Evolutionary conservation across 768 basidiomycete genomes (phyloP).

Genomic region (Naganishia onofrii): DNA sequence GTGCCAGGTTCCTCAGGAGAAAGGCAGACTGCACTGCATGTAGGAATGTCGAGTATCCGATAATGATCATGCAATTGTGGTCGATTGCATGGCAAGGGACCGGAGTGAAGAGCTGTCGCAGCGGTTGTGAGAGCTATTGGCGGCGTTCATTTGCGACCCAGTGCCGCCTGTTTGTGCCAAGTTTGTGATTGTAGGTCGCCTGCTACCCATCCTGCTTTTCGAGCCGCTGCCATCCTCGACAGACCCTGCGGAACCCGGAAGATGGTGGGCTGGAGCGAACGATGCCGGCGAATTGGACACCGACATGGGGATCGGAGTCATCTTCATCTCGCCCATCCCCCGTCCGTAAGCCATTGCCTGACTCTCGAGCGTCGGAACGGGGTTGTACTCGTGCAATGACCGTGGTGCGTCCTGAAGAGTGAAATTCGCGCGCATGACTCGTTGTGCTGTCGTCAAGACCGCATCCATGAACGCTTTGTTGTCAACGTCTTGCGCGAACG

Average conservation of each 20-base stretch:
- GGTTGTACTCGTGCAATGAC: constrained; percentile 36
- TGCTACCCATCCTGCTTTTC: constrained; percentile 10
- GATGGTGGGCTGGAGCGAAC: background rate
- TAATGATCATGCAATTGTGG: no score
- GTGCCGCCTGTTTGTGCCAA: background rate
- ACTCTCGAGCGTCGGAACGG: constrained; percentile 27
- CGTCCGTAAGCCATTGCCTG: constrained; percentile 25
- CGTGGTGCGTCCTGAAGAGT: constrained; percentile 43
- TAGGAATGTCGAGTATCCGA: no score
- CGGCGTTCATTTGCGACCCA: constrained; percentile 2
- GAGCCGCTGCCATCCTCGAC: background rate
- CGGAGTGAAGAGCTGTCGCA: no score
- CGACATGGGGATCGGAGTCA: constrained; percentile 23
- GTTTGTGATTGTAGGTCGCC: constrained; percentile 17
- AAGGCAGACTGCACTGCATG: no score
- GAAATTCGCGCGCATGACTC: constrained; percentile 25
- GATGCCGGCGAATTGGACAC: constrained; percentile 5
- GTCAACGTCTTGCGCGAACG: background rate
- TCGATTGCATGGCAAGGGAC: no score
- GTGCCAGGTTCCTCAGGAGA: no score
- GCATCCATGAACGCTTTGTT: constrained; percentile 32
- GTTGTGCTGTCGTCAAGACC: constrained; percentile 5
- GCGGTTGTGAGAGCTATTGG: constrained; percentile 8
- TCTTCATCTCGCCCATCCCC: constrained; percentile 15
- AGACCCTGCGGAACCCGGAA: background rate